Evolutionary conservation across 2,329 filamentous ascomycete species (phyloP), one percentile per base, ranked within the genome.

Genomic region (Hyphodiscus sp.): DNA sequence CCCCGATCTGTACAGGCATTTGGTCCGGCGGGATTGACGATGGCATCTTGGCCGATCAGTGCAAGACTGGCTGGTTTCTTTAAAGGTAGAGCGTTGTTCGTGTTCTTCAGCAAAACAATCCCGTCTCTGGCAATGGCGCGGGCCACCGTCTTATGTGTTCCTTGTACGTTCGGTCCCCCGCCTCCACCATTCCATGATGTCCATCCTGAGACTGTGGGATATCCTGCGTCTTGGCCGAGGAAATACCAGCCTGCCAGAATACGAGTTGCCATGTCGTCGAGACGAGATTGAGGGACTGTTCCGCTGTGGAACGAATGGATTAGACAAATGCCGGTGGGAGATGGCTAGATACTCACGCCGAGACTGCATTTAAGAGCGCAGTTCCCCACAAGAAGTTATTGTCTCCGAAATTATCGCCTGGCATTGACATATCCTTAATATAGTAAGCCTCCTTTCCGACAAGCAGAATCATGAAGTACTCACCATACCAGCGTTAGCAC

Each of bases 401-500:
- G 45, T 76, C 73, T 66, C 80, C 80, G 63, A 69, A 81, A 61
- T 79, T 74, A 50, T 73, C 82, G 54, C 89, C 89, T 0, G 87
- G 87, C 87, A 92, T 92, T 1, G 83, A 83, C 87, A 91, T 89
- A 67, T 92, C 65, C 61, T 65, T 16, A 16, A 23, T n/a, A 20
- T 18, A 38, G n/a, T 60, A 44, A 58, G 42, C 26, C 30, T 50
- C 26, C 41, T 49, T 8, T 16, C 4, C 4, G 3, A 30, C 1
- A 42, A 9, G 49, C 2, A 11, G 15, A n/a, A n/a, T 20, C 6
- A 26, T 20, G 20, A 29, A 26, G 41, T n/a, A 33, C 51, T 42
- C 49, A 65, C 88, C 57, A 92, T 68, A 26, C 89, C 89, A 20
- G 81, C 79, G 57, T 86, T 75, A 20, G 87, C 82, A 49, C 78